Evolutionary conservation across 805 yeast genomes (phyloP).

Genomic region (Saccharomycopsis synnaedendra): DNA sequence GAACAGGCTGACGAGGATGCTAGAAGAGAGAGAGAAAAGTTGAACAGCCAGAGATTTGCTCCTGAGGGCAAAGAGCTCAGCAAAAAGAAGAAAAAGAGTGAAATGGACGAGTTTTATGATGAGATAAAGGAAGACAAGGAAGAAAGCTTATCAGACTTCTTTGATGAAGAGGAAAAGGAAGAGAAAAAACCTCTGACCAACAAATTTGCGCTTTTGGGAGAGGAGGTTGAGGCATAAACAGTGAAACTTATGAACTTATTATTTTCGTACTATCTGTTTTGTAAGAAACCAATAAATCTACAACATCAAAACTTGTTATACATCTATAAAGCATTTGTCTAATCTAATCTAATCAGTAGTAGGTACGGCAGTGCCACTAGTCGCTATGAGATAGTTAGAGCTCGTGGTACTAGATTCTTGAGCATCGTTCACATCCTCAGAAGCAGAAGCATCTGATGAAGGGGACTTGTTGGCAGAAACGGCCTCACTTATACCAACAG

Average conservation of each 20-base stretch:
- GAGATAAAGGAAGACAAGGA: background rate
- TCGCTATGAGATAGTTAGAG: no score
- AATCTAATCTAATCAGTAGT: no score
- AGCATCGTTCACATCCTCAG: no score
- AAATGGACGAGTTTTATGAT: slow-evolving; percentile 1
- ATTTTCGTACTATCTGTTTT: no score
- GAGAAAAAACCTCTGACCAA: background rate
- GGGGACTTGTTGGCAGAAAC: no score
- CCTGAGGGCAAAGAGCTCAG: background rate
- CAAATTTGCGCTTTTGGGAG: slow-evolving; percentile 8
- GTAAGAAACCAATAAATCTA: no score
- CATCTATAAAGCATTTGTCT: no score
- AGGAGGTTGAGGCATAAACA: slow-evolving; percentile 13
- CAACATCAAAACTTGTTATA: no score
- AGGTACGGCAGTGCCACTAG: no score
- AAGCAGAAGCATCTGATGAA: no score
- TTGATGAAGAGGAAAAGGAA: slow-evolving; percentile 7
- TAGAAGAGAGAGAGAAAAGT: background rate
- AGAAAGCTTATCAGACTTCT: slow-evolving; percentile 4
- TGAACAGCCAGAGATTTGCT: background rate
- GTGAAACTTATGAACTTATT: background rate
- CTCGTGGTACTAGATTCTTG: no score
- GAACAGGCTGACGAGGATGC: slow-evolving; percentile 13
- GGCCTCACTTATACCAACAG: no score
- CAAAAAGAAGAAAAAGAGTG: background rate